Percentiles rank a stretch among this genome's conserved stretches.
Evolutionary conservation across 2,329 filamentous ascomycete genomes (phyloP).

Genomic region (Camptophora hylomeconis): DNA sequence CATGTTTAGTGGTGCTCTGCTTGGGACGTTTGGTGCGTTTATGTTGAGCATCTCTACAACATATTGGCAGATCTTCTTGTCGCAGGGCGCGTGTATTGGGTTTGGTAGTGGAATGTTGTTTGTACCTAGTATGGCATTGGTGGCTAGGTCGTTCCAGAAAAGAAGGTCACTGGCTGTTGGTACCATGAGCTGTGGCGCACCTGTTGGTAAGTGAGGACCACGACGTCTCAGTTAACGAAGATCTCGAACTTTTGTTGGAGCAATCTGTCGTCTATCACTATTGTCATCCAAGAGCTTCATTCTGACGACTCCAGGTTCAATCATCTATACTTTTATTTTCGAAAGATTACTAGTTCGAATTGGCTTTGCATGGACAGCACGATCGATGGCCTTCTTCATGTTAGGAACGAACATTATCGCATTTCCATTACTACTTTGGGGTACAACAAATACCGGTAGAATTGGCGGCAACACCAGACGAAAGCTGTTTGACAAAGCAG

Average conservation of each 20-base stretch:
- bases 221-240: too few relatives aligned
- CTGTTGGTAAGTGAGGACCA: conserved; percentile 65
- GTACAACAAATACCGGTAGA: conserved; percentile 19
- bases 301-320: conserved; percentile 57
- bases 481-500: conserved; percentile 31
- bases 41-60: conserved; percentile 58
- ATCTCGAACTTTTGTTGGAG: too few relatives aligned
- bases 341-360: conserved; percentile 32
- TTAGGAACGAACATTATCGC: conserved; percentile 21
- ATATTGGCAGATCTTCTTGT: conserved; percentile 77
- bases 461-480: conserved; percentile 26
- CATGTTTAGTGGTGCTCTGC: conserved; percentile 52
- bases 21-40: conserved; percentile 51
- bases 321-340: conserved; percentile 48
- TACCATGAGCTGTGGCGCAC: conserved; percentile 33
- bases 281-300: too few relatives aligned
- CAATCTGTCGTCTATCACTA: too few relatives aligned
- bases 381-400: conserved; percentile 29
- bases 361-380: conserved; percentile 36
- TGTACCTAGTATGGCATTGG: conserved; percentile 53
- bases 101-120: conserved; percentile 67
- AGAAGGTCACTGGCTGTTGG: conserved; percentile 15
- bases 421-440: conserved; percentile 16
- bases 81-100: conserved; percentile 64
- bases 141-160: conserved; percentile 13